Evolutionary conservation across 2,329 filamentous ascomycete species (phyloP).

Genomic region (Scedosporium aurantiacum): DNA sequence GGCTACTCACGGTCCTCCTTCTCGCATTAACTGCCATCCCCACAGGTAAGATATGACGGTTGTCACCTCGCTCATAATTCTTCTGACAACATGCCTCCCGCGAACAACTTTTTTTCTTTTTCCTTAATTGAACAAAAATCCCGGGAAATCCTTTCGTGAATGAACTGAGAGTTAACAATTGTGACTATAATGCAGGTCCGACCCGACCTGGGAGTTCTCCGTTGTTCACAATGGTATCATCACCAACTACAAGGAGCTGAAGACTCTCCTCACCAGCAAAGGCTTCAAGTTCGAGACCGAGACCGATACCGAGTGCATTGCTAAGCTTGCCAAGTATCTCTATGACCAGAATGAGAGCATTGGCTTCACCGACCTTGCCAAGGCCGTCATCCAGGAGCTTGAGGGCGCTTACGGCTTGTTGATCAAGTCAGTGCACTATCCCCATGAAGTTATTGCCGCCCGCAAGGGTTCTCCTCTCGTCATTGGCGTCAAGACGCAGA

Average conservation of each 20-base stretch:
- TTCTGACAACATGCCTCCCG: background rate
- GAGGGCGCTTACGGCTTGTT: slow-evolving; percentile 95
- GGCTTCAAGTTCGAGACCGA: slow-evolving; percentile 99
- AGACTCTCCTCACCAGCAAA: slow-evolving; percentile 83
- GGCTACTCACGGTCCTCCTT: slow-evolving; percentile 94
- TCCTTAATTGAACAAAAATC: background rate
- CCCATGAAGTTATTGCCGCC: slow-evolving; percentile 93
- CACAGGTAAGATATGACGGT: slow-evolving; percentile 62
- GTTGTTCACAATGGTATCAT: slow-evolving; percentile 99
- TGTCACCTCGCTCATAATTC: too few relatives aligned
- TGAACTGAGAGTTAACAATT: background rate
- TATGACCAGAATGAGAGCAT: slow-evolving; percentile 90
- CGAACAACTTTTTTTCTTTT: background rate
- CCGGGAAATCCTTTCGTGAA: background rate
- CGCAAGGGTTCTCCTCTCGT: slow-evolving; percentile 97
- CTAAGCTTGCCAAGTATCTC: slow-evolving; percentile 96
- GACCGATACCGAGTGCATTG: slow-evolving; percentile 98
- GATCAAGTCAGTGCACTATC: slow-evolving; percentile 97
- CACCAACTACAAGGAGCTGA: slow-evolving; percentile 99
- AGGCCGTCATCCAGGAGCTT: slow-evolving; percentile 96
- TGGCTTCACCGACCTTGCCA: slow-evolving; percentile 91
- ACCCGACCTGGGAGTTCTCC: slow-evolving; percentile 89
- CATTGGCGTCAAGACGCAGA: slow-evolving; percentile 86
- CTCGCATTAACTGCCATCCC: slow-evolving; percentile 92
- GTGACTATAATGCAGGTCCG: slow-evolving; percentile 53